phyloP scores from a whole-genome alignment of 805 yeast species.

The Nakazawaea populi region DNA sequence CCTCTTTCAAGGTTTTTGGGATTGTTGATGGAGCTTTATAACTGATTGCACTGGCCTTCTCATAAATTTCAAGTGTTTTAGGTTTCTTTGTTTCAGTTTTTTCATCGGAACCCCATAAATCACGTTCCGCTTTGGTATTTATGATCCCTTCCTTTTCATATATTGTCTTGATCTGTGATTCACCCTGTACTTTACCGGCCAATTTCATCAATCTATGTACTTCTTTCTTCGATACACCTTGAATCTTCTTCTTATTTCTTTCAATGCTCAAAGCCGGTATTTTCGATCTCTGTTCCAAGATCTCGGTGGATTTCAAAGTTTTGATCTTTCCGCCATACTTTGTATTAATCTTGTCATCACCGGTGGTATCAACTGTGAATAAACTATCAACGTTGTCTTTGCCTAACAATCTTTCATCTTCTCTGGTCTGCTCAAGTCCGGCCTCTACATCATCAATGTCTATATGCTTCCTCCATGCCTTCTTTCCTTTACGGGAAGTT shows the following conservation, averaged over 20 bases:
- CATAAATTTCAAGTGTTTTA: slow-evolving; percentile 31
- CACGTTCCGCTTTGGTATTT: slow-evolving; percentile 41
- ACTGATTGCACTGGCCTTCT: slow-evolving; percentile 25
- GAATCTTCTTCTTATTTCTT: slow-evolving; percentile 36
- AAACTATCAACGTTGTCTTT: slow-evolving; percentile 36
- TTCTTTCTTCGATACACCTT: slow-evolving; percentile 62
- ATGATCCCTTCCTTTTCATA: slow-evolving; percentile 62
- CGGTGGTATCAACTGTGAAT: slow-evolving; percentile 64
- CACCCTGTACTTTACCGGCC: slow-evolving; percentile 68
- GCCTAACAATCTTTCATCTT: slow-evolving; percentile 51
- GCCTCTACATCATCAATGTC: slow-evolving; percentile 75
- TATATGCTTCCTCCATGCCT: slow-evolving; percentile 88
- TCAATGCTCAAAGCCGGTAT: slow-evolving; percentile 52
- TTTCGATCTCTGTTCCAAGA: slow-evolving; percentile 72
- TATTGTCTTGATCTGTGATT: slow-evolving; percentile 41
- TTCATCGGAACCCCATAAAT: slow-evolving; percentile 61
- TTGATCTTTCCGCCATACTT: slow-evolving; percentile 33
- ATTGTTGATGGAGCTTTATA: slow-evolving; percentile 45
- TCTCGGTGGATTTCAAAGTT: slow-evolving; percentile 41
- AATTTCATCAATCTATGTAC: slow-evolving; percentile 61
- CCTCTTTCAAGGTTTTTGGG: slow-evolving; percentile 49
- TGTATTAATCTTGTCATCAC: slow-evolving; percentile 38
- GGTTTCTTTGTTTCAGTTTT: slow-evolving; percentile 17
- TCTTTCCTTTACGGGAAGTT: slow-evolving; percentile 86
- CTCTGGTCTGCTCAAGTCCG: slow-evolving; percentile 64